These are phyloP conservation scores for Phlebiopsis flavidoalba DNA, from an alignment of 768 basidiomycete genomes.

Conservation along the genomic window DNA sequence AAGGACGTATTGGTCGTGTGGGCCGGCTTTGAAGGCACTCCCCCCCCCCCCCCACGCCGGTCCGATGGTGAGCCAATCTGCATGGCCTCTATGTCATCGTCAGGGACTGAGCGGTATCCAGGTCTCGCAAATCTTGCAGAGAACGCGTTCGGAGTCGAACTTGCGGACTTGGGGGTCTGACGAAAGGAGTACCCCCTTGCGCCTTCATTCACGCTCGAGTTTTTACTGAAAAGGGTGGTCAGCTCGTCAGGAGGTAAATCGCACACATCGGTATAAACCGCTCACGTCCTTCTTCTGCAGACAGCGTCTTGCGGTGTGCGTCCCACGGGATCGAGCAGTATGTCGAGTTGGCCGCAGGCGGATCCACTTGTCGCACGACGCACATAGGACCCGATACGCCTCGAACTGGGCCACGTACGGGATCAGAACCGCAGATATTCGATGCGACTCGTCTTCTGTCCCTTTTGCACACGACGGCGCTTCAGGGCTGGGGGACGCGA, in stretches of 20 bases:
- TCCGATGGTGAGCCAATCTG: constrained; percentile 67
- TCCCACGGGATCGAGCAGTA: constrained; percentile 90
- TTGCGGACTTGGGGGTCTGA: constrained; percentile 71
- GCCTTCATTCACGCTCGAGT: constrained; percentile 51
- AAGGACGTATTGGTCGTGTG: constrained; percentile 7
- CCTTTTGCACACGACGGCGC: constrained; percentile 69
- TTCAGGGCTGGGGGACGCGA: constrained; percentile 36
- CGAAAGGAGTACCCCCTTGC: constrained; percentile 50
- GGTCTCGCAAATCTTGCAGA: constrained; percentile 62
- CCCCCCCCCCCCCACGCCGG: no score
- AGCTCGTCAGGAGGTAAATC: background rate
- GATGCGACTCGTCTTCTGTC: constrained; percentile 70
- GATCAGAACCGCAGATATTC: background rate
- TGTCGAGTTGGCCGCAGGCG: constrained; percentile 77
- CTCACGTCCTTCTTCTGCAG: constrained; percentile 73
- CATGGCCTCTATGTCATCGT: constrained; percentile 57
- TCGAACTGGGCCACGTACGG: constrained; percentile 80
- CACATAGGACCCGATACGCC: constrained; percentile 74
- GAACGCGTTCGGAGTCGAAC: constrained; percentile 66
- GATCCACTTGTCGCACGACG: constrained; percentile 82
- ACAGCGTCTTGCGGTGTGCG: constrained; percentile 78
- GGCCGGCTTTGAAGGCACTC: constrained; percentile 41
- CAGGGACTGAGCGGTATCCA: constrained; percentile 61
- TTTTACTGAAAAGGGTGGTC: constrained; percentile 1
- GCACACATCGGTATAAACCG: constrained; percentile 11